phyloP scores from a whole-genome alignment of 352 stramenopile genomes.

The Pelagophyceae sp. region DNA sequence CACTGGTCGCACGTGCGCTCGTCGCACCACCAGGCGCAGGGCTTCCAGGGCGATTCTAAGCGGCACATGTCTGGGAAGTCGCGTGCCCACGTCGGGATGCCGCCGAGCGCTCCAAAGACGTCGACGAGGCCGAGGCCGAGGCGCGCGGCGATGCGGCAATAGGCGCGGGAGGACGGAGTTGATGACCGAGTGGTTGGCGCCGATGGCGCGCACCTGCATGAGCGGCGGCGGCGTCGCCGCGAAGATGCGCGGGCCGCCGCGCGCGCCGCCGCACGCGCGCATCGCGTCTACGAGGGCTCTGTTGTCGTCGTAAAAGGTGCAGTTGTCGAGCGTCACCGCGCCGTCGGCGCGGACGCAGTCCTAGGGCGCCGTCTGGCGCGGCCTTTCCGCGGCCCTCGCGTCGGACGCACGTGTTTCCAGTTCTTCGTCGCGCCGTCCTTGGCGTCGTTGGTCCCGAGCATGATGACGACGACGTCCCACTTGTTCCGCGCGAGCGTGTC shows the following conservation, averaged over 20 bases:
- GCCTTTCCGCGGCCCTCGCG: too few species aligned
- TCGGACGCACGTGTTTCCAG: too few species aligned
- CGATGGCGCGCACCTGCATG: not conserved
- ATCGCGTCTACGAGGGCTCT: not conserved
- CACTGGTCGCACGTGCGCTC: not conserved
- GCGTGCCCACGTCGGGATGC: not conserved
- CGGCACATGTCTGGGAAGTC: not conserved
- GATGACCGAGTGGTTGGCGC: not conserved
- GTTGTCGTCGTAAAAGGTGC: not conserved
- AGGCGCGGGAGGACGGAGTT: not conserved
- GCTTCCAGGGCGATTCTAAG: not conserved
- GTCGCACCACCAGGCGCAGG: not conserved
- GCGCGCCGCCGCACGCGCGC: too few species aligned
- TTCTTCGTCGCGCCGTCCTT: not conserved
- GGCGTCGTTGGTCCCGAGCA: not conserved
- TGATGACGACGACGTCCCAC: not conserved
- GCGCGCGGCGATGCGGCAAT: not conserved
- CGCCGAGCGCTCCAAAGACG: not conserved
- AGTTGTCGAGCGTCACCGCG: too few species aligned
- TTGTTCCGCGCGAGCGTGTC: not conserved
- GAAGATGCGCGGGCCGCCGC: not conserved
- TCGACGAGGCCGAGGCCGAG: not conserved
- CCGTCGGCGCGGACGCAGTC: not conserved
- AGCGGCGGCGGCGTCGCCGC: not conserved
- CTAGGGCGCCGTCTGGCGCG: too few species aligned